These are phyloP conservation scores for Kurtzmaniella quercitrusa DNA, from an alignment of 1,139 yeast species.

Conservation along the genomic window DNA sequence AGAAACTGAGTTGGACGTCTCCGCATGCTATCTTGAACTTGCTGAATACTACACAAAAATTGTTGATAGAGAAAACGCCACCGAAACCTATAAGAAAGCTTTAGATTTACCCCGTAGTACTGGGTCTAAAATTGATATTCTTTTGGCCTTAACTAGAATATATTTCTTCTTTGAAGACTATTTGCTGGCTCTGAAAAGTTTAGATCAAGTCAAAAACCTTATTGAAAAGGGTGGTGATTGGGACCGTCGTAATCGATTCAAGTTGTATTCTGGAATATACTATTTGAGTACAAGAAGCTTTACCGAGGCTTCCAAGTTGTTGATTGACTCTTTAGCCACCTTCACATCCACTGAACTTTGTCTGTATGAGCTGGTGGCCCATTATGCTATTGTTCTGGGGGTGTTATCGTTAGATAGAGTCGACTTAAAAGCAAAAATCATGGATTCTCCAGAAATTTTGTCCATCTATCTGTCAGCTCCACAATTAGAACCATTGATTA, in stretches of 20 bases:
- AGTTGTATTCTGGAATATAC: constrained; percentile 86
- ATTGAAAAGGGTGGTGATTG: constrained; percentile 98
- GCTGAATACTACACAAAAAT: constrained; percentile 87
- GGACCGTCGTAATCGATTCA: constrained; percentile 95
- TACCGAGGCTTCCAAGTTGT: constrained; percentile 71
- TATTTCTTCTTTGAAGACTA: constrained; percentile 87
- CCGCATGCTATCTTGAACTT: constrained; percentile 70
- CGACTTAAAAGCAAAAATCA: constrained; percentile 75
- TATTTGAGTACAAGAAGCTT: constrained; percentile 83
- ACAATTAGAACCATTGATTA: constrained; percentile 73
- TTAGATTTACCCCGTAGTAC: constrained; percentile 77
- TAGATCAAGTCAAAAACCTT: constrained; percentile 67
- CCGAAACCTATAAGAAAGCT: constrained; percentile 67
- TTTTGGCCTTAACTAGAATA: constrained; percentile 74
- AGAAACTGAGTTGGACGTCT: constrained; percentile 83
- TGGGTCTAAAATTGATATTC: constrained; percentile 85
- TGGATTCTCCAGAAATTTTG: constrained; percentile 92
- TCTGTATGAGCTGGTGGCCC: constrained; percentile 85
- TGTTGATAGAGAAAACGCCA: constrained; percentile 78
- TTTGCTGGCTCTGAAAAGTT: constrained; percentile 61
- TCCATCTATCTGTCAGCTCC: constrained; percentile 72
- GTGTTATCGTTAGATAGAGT: constrained; percentile 78
- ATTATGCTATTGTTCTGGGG: constrained; percentile 84
- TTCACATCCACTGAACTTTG: constrained; percentile 94
- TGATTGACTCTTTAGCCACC: constrained; percentile 90